Percentiles rank a stretch among this genome's conserved stretches.
Conservation (phyloP, 176 grass and related monocot species). For the Oryza glumipatula region DNA sequence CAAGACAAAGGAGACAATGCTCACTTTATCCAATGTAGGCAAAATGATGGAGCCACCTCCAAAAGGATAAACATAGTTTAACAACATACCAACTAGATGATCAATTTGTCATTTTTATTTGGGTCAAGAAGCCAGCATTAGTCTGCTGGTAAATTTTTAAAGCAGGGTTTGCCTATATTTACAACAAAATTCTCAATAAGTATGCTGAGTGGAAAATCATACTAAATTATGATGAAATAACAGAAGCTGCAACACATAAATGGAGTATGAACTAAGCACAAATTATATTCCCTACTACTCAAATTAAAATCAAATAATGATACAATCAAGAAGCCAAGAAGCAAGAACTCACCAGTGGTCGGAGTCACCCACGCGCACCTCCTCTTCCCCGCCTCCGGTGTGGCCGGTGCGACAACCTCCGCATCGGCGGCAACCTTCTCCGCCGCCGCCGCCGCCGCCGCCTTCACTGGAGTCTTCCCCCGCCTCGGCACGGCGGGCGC, state of each 20-base stretch:
- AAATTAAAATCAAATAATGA: neutral
- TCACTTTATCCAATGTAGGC: constrained; percentile 32
- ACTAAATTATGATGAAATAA: neutral
- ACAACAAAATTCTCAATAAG: neutral
- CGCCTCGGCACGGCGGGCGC: constrained; percentile 36
- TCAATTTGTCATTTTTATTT: neutral
- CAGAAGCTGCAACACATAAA: neutral
- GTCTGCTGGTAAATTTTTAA: neutral
- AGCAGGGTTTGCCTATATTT: neutral
- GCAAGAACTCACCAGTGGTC: constrained; percentile 62
- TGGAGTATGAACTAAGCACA: neutral
- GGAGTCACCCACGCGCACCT: constrained; percentile 85
- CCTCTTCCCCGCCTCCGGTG: constrained; percentile 47
- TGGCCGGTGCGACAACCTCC: constrained; percentile 19
- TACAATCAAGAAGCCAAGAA: neutral
- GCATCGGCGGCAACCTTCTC: constrained; percentile 32
- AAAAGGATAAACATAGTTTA: constrained; percentile 8
- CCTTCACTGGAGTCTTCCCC: constrained; percentile 52
- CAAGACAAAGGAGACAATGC: constrained; percentile 17
- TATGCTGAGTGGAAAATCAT: constrained; percentile 4
- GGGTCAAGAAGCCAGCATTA: constrained; percentile 4
- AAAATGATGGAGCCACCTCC: constrained; percentile 22
- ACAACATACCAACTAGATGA: neutral
- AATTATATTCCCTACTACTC: neutral
- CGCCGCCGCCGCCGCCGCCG: neutral